Conservation (phyloP, 176 grass and related monocot species). For the barley (Hordeum vulgare) region DNA sequence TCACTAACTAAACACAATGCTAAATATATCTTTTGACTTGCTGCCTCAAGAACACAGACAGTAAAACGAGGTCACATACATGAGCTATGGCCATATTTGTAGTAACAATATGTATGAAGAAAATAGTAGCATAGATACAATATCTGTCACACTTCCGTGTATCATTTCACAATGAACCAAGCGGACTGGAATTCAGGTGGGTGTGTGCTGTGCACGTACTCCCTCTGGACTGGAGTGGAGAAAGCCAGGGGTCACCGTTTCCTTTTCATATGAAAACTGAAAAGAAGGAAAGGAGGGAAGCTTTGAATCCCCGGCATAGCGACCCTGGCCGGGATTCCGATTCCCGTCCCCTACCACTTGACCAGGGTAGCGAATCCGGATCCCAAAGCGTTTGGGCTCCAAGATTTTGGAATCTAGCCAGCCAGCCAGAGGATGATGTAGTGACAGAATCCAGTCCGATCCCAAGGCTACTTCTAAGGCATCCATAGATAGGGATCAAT, state of each 20-base stretch:
- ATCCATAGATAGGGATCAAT: neutral
- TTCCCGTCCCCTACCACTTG: neutral
- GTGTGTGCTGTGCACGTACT: neutral
- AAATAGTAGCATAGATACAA: too few relatives aligned
- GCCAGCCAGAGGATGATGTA: neutral
- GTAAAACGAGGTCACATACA: too few relatives aligned
- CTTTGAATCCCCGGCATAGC: constrained; percentile 27
- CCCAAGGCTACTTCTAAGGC: constrained; percentile 6
- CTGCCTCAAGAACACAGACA: too few relatives aligned
- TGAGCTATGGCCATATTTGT: too few relatives aligned
- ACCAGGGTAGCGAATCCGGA: constrained; percentile 17
- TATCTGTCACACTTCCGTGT: too few relatives aligned
- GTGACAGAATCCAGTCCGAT: constrained; percentile 8
- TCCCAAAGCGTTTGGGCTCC: neutral
- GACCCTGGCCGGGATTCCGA: constrained; percentile 1
- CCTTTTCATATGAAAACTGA: constrained; percentile 24
- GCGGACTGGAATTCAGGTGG: neutral
- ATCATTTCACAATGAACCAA: neutral
- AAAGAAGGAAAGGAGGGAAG: neutral
- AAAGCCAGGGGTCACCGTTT: neutral
- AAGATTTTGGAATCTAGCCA: constrained; percentile 39
- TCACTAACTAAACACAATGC: too few relatives aligned
- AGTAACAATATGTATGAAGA: too few relatives aligned
- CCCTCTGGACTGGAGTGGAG: too few relatives aligned
- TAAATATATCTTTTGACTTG: too few relatives aligned